Evolutionary conservation across 2,329 filamentous ascomycete genomes (phyloP).

Genomic region (Elsinoe perseae): DNA sequence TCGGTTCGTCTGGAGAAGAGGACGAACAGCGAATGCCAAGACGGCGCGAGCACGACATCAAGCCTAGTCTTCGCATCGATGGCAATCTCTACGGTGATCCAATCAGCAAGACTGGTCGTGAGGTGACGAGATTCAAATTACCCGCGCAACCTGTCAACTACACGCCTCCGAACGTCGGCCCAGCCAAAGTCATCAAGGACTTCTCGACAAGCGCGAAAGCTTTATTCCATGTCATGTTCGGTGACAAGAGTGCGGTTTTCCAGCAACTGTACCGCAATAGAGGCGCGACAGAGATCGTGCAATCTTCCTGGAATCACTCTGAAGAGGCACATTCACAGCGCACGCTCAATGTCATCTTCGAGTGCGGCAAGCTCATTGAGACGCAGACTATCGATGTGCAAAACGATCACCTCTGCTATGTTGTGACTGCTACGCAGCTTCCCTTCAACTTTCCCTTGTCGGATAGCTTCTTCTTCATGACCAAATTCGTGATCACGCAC

Average conservation of each 20-base stretch:
- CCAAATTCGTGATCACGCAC: constrained; percentile 90
- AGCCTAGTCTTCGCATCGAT: constrained; percentile 54
- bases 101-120: constrained; percentile 35
- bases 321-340: constrained; percentile 50
- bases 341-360: constrained; percentile 52
- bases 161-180: constrained; percentile 72
- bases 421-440: constrained; percentile 55
- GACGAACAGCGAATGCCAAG: constrained; percentile 31
- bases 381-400: constrained; percentile 71
- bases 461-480: constrained; percentile 70
- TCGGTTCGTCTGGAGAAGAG: constrained; percentile 41
- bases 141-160: constrained; percentile 75
- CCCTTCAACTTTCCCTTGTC: constrained; percentile 82
- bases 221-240: constrained; percentile 92
- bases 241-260: constrained; percentile 91
- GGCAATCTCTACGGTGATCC: constrained; percentile 49
- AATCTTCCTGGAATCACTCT: constrained; percentile 72
- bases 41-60: constrained; percentile 43
- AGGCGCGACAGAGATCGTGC: constrained; percentile 68
- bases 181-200: constrained; percentile 66
- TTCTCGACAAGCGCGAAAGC: constrained; percentile 91
- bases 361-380: constrained; percentile 53
- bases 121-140: constrained; percentile 67
- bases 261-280: constrained; percentile 82
- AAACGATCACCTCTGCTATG: constrained; percentile 55